Conservation (phyloP, 257 asterid genomes). For the Solanum sejunctum region DNA sequence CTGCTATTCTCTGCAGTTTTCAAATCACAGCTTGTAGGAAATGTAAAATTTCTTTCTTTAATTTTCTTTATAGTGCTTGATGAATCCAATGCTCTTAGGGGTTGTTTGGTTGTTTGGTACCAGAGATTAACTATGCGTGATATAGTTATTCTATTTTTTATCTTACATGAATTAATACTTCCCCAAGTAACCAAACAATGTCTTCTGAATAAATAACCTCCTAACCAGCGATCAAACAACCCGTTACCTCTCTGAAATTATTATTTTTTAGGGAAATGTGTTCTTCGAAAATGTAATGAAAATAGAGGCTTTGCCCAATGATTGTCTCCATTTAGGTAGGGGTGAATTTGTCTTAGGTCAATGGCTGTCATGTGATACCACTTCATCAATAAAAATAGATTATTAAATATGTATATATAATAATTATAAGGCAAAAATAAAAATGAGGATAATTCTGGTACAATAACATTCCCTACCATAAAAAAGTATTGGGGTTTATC, state of each 20-base stretch:
- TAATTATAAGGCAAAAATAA: too few relatives aligned
- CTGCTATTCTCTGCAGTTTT: background rate
- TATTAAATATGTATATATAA: too few relatives aligned
- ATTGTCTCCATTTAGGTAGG: too few relatives aligned
- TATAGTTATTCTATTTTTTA: background rate
- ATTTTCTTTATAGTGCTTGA: background rate
- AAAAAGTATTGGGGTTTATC: too few relatives aligned
- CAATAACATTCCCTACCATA: too few relatives aligned
- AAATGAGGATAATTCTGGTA: too few relatives aligned
- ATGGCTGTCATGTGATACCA: too few relatives aligned
- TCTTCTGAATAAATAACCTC: background rate
- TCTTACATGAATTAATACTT: background rate
- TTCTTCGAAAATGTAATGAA: too few relatives aligned
- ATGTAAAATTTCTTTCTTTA: background rate
- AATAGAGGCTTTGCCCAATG: too few relatives aligned
- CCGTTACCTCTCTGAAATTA: background rate
- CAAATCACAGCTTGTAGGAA: background rate
- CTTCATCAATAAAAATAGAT: too few relatives aligned
- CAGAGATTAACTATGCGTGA: background rate
- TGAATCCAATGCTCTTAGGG: background rate
- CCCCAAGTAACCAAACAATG: background rate
- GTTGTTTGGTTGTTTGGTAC: background rate
- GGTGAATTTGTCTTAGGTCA: too few relatives aligned
- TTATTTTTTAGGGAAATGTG: too few relatives aligned
- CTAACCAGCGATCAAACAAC: background rate